Percentiles rank a stretch among this genome's conserved stretches.
Conservation (phyloP, 768 basidiomycete species). For the Hemileccinum impolitum region DNA sequence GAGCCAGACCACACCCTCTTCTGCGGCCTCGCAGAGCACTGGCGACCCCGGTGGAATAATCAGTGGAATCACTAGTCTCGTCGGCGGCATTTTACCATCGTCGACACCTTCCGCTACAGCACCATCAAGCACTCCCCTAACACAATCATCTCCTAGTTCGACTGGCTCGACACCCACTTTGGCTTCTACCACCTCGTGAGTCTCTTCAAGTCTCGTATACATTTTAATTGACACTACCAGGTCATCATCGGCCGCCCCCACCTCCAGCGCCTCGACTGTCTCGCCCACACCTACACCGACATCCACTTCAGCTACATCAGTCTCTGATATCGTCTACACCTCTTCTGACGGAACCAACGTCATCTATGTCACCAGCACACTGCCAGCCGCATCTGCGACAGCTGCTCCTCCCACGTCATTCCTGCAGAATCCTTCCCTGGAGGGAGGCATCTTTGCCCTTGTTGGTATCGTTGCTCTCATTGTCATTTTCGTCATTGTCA, state of each 20-base stretch:
- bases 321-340: constrained; percentile 14
- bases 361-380: constrained; percentile 32
- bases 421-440: constrained; percentile 63
- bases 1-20: not conserved
- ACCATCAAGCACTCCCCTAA: constrained; percentile 17
- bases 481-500: constrained; percentile 41
- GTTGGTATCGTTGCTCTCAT: constrained; percentile 47
- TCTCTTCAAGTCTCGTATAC: not conserved
- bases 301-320: constrained; percentile 18
- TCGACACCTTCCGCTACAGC: constrained; percentile 16
- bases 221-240: constrained; percentile 3
- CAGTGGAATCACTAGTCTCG: constrained; percentile 13
- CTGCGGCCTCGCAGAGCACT: constrained; percentile 1
- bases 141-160: constrained; percentile 23
- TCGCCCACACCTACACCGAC: constrained; percentile 11
- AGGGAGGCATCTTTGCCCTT: constrained; percentile 54
- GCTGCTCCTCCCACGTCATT: constrained; percentile 39
- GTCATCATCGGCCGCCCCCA: constrained; percentile 9
- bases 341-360: constrained; percentile 24
- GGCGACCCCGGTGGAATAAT: constrained; percentile 8
- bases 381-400: constrained; percentile 26
- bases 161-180: constrained; percentile 22
- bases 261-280: constrained; percentile 10
- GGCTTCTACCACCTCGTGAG: constrained; percentile 23
- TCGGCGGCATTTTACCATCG: constrained; percentile 15